These are phyloP conservation scores for Andrographis paniculata DNA, from an alignment of 305 asterid genomes.

Conservation along the genomic window DNA sequence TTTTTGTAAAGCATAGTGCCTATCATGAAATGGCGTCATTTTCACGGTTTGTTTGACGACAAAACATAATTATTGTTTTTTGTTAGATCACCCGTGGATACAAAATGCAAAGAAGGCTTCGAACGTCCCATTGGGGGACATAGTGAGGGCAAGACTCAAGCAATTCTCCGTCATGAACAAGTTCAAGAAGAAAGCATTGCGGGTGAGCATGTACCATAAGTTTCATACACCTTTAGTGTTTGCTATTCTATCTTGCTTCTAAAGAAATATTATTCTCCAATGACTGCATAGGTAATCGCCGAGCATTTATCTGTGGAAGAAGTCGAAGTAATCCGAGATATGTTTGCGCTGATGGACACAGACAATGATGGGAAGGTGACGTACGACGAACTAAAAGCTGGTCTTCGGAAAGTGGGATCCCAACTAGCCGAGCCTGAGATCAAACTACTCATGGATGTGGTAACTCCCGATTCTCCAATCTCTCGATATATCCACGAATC, in stretches of 20 bases:
- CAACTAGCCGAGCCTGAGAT: constrained; percentile 96
- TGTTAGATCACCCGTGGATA: constrained; percentile 86
- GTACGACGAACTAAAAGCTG: constrained; percentile 77
- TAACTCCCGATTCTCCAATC: constrained; percentile 23
- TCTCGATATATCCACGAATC: background rate
- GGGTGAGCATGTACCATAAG: constrained; percentile 44
- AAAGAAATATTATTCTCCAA: constrained; percentile 1
- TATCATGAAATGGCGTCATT: background rate
- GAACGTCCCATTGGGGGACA: constrained; percentile 88
- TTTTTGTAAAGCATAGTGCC: no score
- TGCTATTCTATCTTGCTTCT: constrained; percentile 10
- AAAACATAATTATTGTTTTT: constrained; percentile 16
- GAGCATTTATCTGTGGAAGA: constrained; percentile 90
- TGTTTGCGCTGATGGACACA: constrained; percentile 90
- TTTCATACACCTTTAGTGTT: background rate
- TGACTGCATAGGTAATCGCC: constrained; percentile 64
- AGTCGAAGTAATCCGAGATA: constrained; percentile 88
- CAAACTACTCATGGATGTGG: constrained; percentile 95
- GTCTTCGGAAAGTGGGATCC: constrained; percentile 89
- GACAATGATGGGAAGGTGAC: constrained; percentile 88
- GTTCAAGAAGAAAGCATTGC: constrained; percentile 86
- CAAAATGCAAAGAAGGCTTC: constrained; percentile 84
- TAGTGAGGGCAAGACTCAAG: constrained; percentile 81
- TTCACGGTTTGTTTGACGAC: constrained; percentile 13
- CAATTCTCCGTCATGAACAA: constrained; percentile 90